Evolutionary conservation across 768 basidiomycete species (phyloP).

Genomic region (Phallus indusiatus): DNA sequence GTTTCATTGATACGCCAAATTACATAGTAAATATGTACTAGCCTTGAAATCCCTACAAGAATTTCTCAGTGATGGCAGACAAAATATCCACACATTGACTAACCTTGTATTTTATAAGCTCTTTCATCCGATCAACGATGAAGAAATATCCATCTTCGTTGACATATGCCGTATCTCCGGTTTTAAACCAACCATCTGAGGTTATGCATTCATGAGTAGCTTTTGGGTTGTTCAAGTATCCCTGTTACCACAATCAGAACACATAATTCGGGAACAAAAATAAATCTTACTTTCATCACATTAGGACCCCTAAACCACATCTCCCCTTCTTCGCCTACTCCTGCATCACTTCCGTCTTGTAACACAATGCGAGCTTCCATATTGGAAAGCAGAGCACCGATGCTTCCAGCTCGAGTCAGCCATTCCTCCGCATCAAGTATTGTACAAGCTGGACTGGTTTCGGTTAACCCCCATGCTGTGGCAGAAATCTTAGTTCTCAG

Average conservation of each 20-base stretch:
- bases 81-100: neutral
- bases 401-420: slow-evolving; percentile 45
- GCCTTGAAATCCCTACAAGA: neutral
- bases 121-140: slow-evolving; percentile 24
- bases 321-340: slow-evolving; percentile 55
- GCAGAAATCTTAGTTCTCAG: neutral
- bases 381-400: slow-evolving; percentile 64
- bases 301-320: slow-evolving; percentile 72
- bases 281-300: slow-evolving; percentile 22
- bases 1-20: neutral
- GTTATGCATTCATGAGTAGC: slow-evolving; percentile 68
- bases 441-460: slow-evolving; percentile 69
- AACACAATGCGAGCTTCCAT: slow-evolving; percentile 65
- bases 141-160: slow-evolving; percentile 17
- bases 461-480: slow-evolving; percentile 26
- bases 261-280: neutral
- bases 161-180: slow-evolving; percentile 67
- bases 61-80: slow-evolving; percentile 11
- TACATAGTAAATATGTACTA: neutral
- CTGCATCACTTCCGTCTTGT: slow-evolving; percentile 30
- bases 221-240: slow-evolving; percentile 62
- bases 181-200: slow-evolving; percentile 76
- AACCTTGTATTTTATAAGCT: slow-evolving; percentile 22
- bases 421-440: slow-evolving; percentile 37
- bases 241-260: slow-evolving; percentile 31